Conservation (phyloP, 2,329 filamentous ascomycete species). For the Daldinia sp. region DNA sequence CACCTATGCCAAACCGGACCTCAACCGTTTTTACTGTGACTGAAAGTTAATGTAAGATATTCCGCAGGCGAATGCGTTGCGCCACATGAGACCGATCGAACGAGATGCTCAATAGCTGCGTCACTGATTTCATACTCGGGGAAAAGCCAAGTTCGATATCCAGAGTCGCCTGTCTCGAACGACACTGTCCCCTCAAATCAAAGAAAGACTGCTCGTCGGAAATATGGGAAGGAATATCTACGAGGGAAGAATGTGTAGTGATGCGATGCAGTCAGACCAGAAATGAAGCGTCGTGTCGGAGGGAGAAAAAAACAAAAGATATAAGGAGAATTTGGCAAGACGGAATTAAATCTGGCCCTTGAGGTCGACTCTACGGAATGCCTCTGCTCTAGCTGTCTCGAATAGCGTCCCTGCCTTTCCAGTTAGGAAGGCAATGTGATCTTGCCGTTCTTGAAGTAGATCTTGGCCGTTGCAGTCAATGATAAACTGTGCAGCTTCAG, state of each 20-base stretch:
- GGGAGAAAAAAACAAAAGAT: conserved; percentile 33
- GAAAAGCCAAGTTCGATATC: conserved; percentile 38
- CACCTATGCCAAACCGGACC: conserved; percentile 24
- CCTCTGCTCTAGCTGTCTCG: conserved; percentile 76
- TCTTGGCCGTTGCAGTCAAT: conserved; percentile 81
- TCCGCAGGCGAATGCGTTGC: conserved; percentile 24
- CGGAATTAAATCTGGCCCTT: conserved; percentile 88
- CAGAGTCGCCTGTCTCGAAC: conserved; percentile 29
- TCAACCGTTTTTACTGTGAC: conserved; percentile 36
- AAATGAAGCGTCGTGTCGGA: conserved; percentile 29
- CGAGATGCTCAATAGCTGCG: conserved; percentile 36
- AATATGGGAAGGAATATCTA: conserved; percentile 29
- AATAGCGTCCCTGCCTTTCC: conserved; percentile 80
- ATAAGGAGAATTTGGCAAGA: conserved; percentile 43
- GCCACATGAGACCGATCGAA: conserved; percentile 37
- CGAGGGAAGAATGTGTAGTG: conserved; percentile 22
- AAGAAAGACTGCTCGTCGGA: conserved; percentile 24
- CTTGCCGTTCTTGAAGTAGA: conserved; percentile 80
- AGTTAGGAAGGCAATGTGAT: conserved; percentile 78
- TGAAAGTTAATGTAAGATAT: conserved; percentile 37
- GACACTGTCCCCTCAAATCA: conserved; percentile 31
- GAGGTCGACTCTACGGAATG: conserved; percentile 92
- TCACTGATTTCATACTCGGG: conserved; percentile 40
- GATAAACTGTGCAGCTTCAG: conserved; percentile 91
- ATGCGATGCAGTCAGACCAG: conserved; percentile 24